Conservation (phyloP, 176 grass and related monocot species). For the Aegilops umbellulata region DNA sequence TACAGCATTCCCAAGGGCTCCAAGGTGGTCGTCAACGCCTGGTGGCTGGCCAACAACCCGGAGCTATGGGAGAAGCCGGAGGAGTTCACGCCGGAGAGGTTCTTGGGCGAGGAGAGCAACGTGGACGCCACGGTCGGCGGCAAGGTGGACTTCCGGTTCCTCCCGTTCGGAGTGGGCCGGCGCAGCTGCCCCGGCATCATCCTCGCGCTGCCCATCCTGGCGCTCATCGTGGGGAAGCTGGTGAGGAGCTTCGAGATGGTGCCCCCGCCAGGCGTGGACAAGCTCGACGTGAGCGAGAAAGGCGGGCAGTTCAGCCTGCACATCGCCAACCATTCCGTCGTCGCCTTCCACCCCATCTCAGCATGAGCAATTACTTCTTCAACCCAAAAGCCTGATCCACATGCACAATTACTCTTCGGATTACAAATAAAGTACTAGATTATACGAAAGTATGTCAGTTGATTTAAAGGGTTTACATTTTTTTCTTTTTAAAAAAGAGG, state of each 20-base stretch:
- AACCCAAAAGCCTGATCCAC: no score
- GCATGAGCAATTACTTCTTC: not conserved
- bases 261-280: constrained; percentile 48
- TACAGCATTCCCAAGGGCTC: constrained; percentile 69
- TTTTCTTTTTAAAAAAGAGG: no score
- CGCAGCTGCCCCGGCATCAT: constrained; percentile 80
- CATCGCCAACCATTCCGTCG: constrained; percentile 55
- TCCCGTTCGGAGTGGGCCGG: constrained; percentile 71
- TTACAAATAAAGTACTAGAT: not conserved
- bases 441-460: not conserved
- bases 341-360: constrained; percentile 44
- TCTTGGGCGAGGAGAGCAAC: constrained; percentile 57
- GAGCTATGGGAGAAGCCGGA: constrained; percentile 73
- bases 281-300: constrained; percentile 46
- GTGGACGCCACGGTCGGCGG: constrained; percentile 62
- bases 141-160: constrained; percentile 64
- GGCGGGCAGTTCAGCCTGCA: constrained; percentile 83
- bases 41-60: constrained; percentile 83
- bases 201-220: constrained; percentile 77
- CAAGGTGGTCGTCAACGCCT: constrained; percentile 89
- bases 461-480: not conserved
- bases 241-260: constrained; percentile 72
- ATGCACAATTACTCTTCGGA: not conserved
- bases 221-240: constrained; percentile 59
- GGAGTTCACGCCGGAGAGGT: constrained; percentile 68